These are phyloP conservation scores for Mycena vulgaris DNA, from an alignment of 768 basidiomycete genomes.

Conservation along the genomic window DNA sequence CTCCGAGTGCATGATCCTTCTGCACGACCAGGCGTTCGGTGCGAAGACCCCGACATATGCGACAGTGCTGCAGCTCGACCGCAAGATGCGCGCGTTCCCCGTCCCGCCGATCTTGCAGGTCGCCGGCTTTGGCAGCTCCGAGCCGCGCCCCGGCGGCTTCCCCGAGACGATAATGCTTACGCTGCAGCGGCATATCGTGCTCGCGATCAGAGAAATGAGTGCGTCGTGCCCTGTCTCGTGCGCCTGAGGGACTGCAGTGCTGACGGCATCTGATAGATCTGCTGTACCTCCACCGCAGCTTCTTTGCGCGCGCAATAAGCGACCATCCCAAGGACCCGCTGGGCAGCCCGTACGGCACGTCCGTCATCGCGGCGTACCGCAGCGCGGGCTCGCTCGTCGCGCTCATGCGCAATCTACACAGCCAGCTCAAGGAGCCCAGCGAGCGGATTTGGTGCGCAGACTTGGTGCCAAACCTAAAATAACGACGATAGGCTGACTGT, in stretches of 20 bases:
- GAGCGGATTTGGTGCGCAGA: conserved; percentile 75
- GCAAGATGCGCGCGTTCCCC: conserved; percentile 77
- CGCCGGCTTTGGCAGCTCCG: conserved; percentile 74
- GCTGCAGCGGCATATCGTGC: conserved; percentile 76
- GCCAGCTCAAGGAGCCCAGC: conserved; percentile 73
- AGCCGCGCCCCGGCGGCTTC: conserved; percentile 60
- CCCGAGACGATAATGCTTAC: conserved; percentile 69
- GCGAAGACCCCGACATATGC: conserved; percentile 79
- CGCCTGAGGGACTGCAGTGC: neutral
- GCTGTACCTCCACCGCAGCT: conserved; percentile 80
- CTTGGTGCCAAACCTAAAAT: conserved; percentile 47
- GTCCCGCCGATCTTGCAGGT: conserved; percentile 78
- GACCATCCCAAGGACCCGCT: conserved; percentile 83
- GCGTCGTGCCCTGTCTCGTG: conserved; percentile 42
- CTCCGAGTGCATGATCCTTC: conserved; percentile 77
- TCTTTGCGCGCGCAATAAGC: conserved; percentile 80
- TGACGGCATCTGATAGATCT: conserved; percentile 60
- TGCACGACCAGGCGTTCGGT: conserved; percentile 81
- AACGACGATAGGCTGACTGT: conserved; percentile 5
- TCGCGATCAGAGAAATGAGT: conserved; percentile 82
- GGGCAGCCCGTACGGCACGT: conserved; percentile 80
- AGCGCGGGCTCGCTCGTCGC: conserved; percentile 81
- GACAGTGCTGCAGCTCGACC: conserved; percentile 76
- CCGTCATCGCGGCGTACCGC: conserved; percentile 82
- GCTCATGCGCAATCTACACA: conserved; percentile 77